A percentile compares a stretch with the other conserved stretches of the same genome.
Evolutionary conservation across 208 protist genomes (phyloP).

Genomic region (Kentomonas sorsogonicus): DNA sequence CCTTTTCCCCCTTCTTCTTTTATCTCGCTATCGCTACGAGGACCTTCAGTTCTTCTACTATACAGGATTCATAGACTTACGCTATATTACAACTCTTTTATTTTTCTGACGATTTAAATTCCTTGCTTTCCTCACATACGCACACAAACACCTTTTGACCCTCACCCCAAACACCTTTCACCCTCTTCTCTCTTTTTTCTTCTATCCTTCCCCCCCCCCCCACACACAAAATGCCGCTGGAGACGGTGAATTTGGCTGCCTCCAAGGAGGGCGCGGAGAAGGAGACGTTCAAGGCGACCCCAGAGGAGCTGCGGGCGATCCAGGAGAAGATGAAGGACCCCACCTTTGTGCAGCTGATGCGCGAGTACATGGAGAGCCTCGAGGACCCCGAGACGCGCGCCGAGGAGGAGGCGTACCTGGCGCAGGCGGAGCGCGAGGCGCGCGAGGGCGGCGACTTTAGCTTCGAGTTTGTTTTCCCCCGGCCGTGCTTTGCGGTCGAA

Average conservation of each 20-base stretch:
- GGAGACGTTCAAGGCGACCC: conserved; percentile 53
- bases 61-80: no score
- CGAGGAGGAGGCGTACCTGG: conserved; percentile 88
- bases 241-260: conserved; percentile 48
- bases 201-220: conserved; percentile 7
- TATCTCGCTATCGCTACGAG: no score
- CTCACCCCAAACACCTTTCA: neutral
- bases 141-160: no score
- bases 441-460: conserved; percentile 80
- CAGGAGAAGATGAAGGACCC: conserved; percentile 87
- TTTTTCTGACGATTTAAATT: no score
- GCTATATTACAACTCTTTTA: no score
- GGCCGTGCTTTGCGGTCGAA: conserved; percentile 74
- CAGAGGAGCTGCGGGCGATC: conserved; percentile 71
- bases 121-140: no score
- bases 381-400: conserved; percentile 76
- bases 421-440: conserved; percentile 82
- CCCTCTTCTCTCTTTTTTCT: conserved; percentile 1
- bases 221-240: conserved; percentile 43
- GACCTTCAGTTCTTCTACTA: no score
- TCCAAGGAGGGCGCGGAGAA: conserved; percentile 13
- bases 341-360: conserved; percentile 80
- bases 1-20: neutral
- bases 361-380: conserved; percentile 86
- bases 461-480: conserved; percentile 89